phyloP scores from a whole-genome alignment of 2,329 filamentous ascomycete species.

The Aspergillus chevalieri region DNA sequence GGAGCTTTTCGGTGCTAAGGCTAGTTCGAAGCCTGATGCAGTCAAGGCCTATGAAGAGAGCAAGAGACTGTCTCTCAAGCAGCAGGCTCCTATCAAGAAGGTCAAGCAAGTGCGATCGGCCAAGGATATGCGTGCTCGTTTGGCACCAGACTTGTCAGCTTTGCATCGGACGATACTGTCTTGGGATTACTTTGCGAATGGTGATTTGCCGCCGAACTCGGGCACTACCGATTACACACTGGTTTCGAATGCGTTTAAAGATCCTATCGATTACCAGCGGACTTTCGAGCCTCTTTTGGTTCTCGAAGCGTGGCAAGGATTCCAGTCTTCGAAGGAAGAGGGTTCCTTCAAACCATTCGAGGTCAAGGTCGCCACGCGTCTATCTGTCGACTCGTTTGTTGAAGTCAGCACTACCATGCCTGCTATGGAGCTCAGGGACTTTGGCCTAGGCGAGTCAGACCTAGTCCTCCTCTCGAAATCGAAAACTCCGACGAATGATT shows the following conservation, averaged over 20 bases:
- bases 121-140: constrained; percentile 88
- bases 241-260: constrained; percentile 71
- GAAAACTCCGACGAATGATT: constrained; percentile 61
- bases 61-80: constrained; percentile 46
- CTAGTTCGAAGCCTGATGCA: constrained; percentile 33
- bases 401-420: constrained; percentile 84
- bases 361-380: constrained; percentile 78
- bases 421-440: constrained; percentile 62
- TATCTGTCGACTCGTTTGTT: constrained; percentile 86
- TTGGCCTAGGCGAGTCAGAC: constrained; percentile 73
- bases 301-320: constrained; percentile 91
- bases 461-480: constrained; percentile 78
- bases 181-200: constrained; percentile 91
- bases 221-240: constrained; percentile 64
- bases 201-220: constrained; percentile 72
- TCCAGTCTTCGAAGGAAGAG: constrained; percentile 85
- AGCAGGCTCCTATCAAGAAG: constrained; percentile 74
- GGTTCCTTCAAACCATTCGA: constrained; percentile 73
- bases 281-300: constrained; percentile 88
- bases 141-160: constrained; percentile 80
- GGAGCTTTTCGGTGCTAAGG: constrained; percentile 55
- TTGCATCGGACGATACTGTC: constrained; percentile 80
- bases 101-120: constrained; percentile 70
- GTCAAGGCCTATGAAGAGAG: constrained; percentile 44
- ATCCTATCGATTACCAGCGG: constrained; percentile 72